These are phyloP conservation scores for Wallemia hederae DNA, from an alignment of 1,284 basidiomycete genomes.

Conservation along the genomic window DNA sequence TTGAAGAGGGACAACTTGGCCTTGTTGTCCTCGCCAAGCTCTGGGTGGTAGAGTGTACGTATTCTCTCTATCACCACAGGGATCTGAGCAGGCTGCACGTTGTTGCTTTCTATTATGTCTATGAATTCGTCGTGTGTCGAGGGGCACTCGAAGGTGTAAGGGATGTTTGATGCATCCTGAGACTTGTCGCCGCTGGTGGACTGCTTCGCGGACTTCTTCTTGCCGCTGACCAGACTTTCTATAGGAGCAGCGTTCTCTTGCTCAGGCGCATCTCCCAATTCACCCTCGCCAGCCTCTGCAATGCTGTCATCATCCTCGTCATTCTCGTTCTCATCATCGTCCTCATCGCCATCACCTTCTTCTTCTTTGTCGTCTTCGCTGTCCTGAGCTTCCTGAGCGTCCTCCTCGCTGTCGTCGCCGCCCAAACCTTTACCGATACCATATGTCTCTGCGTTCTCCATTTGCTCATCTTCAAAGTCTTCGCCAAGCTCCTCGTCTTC, in stretches of 20 bases:
- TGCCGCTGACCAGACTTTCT: slow-evolving; percentile 7
- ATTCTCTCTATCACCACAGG: slow-evolving; percentile 70
- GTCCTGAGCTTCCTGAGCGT: slow-evolving; percentile 16
- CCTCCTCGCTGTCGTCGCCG: slow-evolving; percentile 20
- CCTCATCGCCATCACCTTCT: slow-evolving; percentile 12
- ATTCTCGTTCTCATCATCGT: slow-evolving; percentile 12
- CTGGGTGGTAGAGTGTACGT: slow-evolving; percentile 66
- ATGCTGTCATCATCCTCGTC: slow-evolving; percentile 17
- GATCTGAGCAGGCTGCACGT: slow-evolving; percentile 19
- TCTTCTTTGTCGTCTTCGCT: slow-evolving; percentile 11
- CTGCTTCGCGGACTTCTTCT: slow-evolving; percentile 19
- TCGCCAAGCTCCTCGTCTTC: slow-evolving; percentile 17
- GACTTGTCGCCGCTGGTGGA: slow-evolving; percentile 16
- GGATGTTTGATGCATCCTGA: slow-evolving; percentile 30
- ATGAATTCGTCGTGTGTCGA: slow-evolving; percentile 61
- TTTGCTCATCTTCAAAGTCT: slow-evolving; percentile 7
- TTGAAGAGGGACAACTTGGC: slow-evolving; percentile 43
- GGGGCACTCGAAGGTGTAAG: slow-evolving; percentile 78
- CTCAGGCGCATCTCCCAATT: slow-evolving; percentile 10
- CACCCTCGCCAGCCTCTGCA: slow-evolving; percentile 11
- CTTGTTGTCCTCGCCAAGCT: slow-evolving; percentile 69
- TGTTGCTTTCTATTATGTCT: slow-evolving; percentile 38
- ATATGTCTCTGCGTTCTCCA: slow-evolving; percentile 30
- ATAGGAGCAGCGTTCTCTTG: slow-evolving; percentile 15
- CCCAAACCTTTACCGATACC: slow-evolving; percentile 77